A percentile compares a stretch with the other conserved stretches of the same genome.
phyloP scores from a whole-genome alignment of 129 eudicot genomes.

The Centella asiatica region DNA sequence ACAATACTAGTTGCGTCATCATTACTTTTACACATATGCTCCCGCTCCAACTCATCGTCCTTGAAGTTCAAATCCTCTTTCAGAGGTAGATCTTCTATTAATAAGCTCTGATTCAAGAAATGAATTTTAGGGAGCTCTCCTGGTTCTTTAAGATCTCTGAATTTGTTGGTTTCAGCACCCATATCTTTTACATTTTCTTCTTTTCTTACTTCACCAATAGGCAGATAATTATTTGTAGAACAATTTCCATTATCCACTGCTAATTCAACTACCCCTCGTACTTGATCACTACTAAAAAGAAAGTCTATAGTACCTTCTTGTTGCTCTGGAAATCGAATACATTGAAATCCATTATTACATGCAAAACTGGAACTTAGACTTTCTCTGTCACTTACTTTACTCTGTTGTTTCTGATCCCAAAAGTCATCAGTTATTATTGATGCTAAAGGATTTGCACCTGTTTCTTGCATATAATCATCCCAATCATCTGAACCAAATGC shows the following conservation, averaged over 20 bases:
- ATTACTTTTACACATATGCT: slow-evolving; percentile 9
- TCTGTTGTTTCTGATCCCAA: slow-evolving; percentile 22
- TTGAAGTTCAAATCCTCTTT: slow-evolving; percentile 14
- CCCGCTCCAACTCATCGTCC: slow-evolving; percentile 6
- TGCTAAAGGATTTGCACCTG: slow-evolving; percentile 30
- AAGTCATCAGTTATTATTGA: slow-evolving; percentile 30
- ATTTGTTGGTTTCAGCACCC: slow-evolving; percentile 22
- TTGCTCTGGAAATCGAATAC: slow-evolving; percentile 13
- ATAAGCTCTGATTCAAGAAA: slow-evolving; percentile 22
- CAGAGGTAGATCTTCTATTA: slow-evolving; percentile 15
- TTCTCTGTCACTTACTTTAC: slow-evolving; percentile 20
- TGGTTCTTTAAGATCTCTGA: slow-evolving; percentile 21
- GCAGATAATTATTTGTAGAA: slow-evolving; percentile 16
- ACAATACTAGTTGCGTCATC: slow-evolving; percentile 12
- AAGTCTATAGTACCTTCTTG: slow-evolving; percentile 21
- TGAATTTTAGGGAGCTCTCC: slow-evolving; percentile 23
- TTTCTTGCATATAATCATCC: slow-evolving; percentile 70
- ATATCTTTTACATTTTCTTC: slow-evolving; percentile 15
- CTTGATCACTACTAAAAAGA: slow-evolving; percentile 14
- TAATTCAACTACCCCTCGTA: slow-evolving; percentile 15
- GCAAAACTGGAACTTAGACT: slow-evolving; percentile 12
- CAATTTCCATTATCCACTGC: slow-evolving; percentile 9
- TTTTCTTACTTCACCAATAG: slow-evolving; percentile 16
- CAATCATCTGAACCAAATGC: slow-evolving; percentile 85
- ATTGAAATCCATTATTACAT: slow-evolving; percentile 9